Evolutionary conservation across 2,329 filamentous ascomycete genomes (phyloP).

Genomic region (Cladosporium sp.): DNA sequence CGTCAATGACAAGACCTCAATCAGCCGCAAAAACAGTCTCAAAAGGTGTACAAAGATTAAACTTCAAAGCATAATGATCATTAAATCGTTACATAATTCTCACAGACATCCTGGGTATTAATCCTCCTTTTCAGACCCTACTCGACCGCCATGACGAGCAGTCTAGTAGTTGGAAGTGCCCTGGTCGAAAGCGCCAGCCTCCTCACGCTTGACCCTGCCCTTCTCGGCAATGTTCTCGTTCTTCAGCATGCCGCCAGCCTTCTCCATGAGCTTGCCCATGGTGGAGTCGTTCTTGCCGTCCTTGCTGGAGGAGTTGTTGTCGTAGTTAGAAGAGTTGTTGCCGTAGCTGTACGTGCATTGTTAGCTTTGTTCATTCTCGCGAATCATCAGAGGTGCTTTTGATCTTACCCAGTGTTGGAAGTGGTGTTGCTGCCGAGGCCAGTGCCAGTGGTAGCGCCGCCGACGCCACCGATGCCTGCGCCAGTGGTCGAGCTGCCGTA

Average conservation of each 20-base stretch:
- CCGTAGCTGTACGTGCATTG: constrained; percentile 6
- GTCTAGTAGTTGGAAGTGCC: not conserved
- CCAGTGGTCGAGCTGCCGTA: constrained; percentile 29
- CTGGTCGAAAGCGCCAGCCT: constrained; percentile 13
- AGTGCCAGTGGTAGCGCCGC: not conserved
- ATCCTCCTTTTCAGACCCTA: not conserved
- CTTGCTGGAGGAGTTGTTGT: constrained; percentile 5
- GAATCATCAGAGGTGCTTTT: too few relatives aligned
- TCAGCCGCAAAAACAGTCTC: too few relatives aligned
- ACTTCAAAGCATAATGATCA: not conserved
- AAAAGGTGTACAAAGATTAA: too few relatives aligned
- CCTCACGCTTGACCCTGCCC: constrained; percentile 50
- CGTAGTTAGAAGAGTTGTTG: constrained; percentile 1
- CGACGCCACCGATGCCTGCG: not conserved
- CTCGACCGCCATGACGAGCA: too few relatives aligned
- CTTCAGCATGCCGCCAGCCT: constrained; percentile 49
- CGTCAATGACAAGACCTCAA: too few relatives aligned
- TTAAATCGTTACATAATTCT: not conserved
- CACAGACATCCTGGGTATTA: not conserved
- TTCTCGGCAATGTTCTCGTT: constrained; percentile 47
- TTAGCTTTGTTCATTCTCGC: too few relatives aligned
- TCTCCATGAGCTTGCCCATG: constrained; percentile 57
- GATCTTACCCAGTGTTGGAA: not conserved
- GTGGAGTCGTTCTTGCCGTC: constrained; percentile 40
- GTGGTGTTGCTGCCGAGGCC: not conserved